phyloP scores from a whole-genome alignment of 148 eudicot genomes.

The Rhododendron simsii region DNA sequence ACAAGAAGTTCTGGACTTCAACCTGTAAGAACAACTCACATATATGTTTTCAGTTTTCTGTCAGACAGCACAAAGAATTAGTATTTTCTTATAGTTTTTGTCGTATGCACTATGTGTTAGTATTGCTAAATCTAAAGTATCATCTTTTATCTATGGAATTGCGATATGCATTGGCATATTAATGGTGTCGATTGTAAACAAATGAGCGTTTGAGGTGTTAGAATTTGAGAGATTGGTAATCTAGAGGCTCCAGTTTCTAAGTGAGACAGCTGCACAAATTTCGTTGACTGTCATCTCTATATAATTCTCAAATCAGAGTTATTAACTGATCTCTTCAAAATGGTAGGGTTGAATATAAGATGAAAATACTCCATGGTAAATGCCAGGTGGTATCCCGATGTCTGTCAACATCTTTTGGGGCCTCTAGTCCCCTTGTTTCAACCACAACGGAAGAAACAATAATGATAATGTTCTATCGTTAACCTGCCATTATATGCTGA shows the following conservation, averaged over 20 bases:
- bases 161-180: background rate
- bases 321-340: background rate
- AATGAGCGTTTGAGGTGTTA: background rate
- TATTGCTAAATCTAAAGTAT: background rate
- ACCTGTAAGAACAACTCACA: conserved; percentile 47
- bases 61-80: background rate
- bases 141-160: background rate
- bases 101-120: background rate
- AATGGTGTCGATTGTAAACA: background rate
- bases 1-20: conserved; percentile 30
- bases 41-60: background rate
- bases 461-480: background rate
- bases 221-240: background rate
- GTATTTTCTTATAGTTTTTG: background rate
- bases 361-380: background rate
- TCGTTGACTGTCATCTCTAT: background rate
- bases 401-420: background rate
- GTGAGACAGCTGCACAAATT: background rate
- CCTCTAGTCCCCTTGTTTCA: background rate
- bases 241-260: background rate
- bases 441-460: background rate
- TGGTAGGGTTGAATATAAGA: background rate
- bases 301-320: background rate
- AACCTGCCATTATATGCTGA: background rate
- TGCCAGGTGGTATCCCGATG: background rate